A percentile compares a stretch with the other conserved stretches of the same genome.
phyloP scores from a whole-genome alignment of 1,139 yeast species.

The Protomyces inundatus region DNA sequence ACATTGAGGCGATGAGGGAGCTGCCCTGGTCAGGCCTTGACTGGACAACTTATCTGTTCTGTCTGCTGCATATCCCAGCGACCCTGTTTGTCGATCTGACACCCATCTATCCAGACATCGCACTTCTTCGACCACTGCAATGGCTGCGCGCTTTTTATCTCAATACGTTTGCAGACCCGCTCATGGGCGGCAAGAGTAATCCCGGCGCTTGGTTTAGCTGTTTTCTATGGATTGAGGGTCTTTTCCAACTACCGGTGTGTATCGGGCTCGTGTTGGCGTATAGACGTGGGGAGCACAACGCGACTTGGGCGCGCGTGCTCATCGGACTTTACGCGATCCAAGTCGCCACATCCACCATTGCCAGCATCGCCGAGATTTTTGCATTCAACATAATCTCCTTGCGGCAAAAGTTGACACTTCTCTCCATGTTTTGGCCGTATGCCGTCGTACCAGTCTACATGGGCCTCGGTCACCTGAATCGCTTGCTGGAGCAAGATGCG shows the following conservation, averaged over 20 bases:
- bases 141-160: constrained; percentile 1
- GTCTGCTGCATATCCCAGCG: constrained; percentile 13
- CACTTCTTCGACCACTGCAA: neutral
- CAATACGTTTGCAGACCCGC: constrained; percentile 6
- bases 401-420: neutral
- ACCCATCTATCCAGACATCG: constrained; percentile 3
- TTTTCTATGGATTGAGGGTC: constrained; percentile 8
- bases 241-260: constrained; percentile 10
- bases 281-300: neutral
- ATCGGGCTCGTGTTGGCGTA: constrained; percentile 1
- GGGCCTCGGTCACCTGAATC: neutral
- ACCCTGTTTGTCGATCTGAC: constrained; percentile 13
- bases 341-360: constrained; percentile 17
- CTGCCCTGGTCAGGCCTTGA: neutral
- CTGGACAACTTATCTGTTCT: neutral
- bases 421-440: constrained; percentile 13
- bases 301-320: constrained; percentile 3
- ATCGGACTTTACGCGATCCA: constrained; percentile 2
- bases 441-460: constrained; percentile 1
- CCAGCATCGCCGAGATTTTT: constrained; percentile 4
- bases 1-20: neutral
- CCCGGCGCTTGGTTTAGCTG: constrained; percentile 21
- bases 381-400: neutral
- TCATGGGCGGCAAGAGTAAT: constrained; percentile 2
- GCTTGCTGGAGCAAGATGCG: neutral